Evolutionary conservation across 2,329 filamentous ascomycete species (phyloP).

Genomic region (Orbilia ellipsospora): DNA sequence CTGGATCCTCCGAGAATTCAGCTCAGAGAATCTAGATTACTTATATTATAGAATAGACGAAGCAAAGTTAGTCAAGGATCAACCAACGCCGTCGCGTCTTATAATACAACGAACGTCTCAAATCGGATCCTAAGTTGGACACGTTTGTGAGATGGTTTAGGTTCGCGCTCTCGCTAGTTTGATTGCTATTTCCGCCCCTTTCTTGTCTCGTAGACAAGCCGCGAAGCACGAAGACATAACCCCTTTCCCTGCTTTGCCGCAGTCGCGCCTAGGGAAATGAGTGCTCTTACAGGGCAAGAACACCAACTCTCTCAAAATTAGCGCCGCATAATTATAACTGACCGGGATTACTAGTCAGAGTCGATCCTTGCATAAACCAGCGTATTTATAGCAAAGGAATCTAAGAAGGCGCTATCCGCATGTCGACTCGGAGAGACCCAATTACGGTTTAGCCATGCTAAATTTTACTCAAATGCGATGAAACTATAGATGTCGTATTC

Average conservation of each 20-base stretch:
- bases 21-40: too few species aligned
- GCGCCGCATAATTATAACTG: constrained; percentile 10
- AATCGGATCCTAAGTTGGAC: too few species aligned
- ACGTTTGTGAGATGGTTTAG: constrained; percentile 12
- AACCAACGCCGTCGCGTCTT: constrained; percentile 4
- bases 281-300: too few species aligned
- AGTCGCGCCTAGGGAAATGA: not conserved
- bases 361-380: not conserved
- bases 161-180: constrained; percentile 7
- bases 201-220: not conserved
- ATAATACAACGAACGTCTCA: not conserved
- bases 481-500: constrained; percentile 3
- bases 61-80: constrained; percentile 9
- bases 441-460: not conserved
- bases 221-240: not conserved
- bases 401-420: not conserved
- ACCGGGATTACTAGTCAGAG: not conserved
- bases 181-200: too few species aligned
- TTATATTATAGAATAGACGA: not conserved
- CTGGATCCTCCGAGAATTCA: too few species aligned
- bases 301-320: constrained; percentile 3
- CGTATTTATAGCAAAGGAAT: constrained; percentile 2
- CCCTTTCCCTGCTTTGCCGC: constrained; percentile 6
- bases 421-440: not conserved
- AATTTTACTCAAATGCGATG: not conserved